Percentiles rank a stretch among this genome's conserved stretches.
Evolutionary conservation across 768 basidiomycete species (phyloP).

Genomic region (Russula virescens): DNA sequence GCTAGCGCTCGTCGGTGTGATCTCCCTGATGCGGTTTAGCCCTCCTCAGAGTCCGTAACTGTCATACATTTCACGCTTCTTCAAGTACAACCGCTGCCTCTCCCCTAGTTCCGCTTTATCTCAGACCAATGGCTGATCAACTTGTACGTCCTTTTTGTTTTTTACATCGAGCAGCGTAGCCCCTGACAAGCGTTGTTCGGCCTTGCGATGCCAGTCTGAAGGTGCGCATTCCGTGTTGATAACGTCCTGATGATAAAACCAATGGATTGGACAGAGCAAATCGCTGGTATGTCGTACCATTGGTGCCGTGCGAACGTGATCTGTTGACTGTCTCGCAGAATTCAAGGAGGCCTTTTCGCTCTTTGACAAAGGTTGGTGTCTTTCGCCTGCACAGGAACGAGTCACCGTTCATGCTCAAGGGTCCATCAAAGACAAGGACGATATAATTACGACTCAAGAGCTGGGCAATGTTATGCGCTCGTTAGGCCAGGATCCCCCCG

Average conservation of each 20-base stretch:
- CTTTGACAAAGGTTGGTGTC: slow-evolving; percentile 81
- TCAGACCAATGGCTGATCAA: slow-evolving; percentile 45
- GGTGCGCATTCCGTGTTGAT: slow-evolving; percentile 36
- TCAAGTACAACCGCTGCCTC: background rate
- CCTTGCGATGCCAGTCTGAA: slow-evolving; percentile 42
- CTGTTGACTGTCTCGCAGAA: slow-evolving; percentile 42
- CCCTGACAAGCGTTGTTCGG: background rate
- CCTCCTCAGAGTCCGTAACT: too few relatives aligned
- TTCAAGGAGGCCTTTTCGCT: slow-evolving; percentile 99
- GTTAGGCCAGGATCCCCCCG: slow-evolving; percentile 87
- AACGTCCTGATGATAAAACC: background rate
- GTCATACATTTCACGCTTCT: too few relatives aligned
- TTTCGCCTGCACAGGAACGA: background rate
- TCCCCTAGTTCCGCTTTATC: background rate
- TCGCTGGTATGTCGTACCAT: slow-evolving; percentile 57
- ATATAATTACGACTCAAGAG: slow-evolving; percentile 86
- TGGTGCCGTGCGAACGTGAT: background rate
- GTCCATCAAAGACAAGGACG: slow-evolving; percentile 66
- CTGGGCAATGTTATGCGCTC: slow-evolving; percentile 94
- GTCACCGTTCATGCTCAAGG: background rate
- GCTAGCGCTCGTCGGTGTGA: too few relatives aligned
- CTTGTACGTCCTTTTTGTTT: slow-evolving; percentile 37
- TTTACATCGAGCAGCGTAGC: background rate
- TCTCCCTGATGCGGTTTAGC: too few relatives aligned
- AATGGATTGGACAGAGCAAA: slow-evolving; percentile 61